A percentile compares a stretch with the other conserved stretches of the same genome.
Conservation (phyloP, 2,329 filamentous ascomycete genomes). For the Metarhizium anisopliae region DNA sequence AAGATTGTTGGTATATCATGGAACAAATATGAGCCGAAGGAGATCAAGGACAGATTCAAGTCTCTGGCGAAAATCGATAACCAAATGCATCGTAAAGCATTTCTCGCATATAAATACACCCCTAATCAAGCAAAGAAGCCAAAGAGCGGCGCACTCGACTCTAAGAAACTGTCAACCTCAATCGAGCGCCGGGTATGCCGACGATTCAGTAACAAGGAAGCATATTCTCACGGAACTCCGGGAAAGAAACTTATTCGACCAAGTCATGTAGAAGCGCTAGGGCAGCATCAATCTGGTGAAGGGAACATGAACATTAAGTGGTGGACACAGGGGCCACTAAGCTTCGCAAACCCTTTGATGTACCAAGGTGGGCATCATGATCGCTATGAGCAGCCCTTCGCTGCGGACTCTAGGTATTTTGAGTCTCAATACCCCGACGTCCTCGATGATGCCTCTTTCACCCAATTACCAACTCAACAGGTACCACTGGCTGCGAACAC, state of each 20-base stretch:
- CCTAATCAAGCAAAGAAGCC: constrained; percentile 57
- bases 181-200: constrained; percentile 32
- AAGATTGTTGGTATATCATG: constrained; percentile 80
- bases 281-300: not conserved
- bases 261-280: not conserved
- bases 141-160: constrained; percentile 8
- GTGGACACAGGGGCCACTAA: not conserved
- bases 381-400: not conserved
- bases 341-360: not conserved
- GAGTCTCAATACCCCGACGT: not conserved
- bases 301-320: not conserved
- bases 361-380: not conserved
- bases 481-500: not conserved
- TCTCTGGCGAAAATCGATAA: constrained; percentile 72
- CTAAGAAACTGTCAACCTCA: constrained; percentile 1
- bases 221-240: not conserved
- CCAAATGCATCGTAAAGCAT: constrained; percentile 73
- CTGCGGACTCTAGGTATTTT: not conserved
- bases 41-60: constrained; percentile 67
- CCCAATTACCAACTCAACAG: not conserved
- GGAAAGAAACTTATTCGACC: not conserved
- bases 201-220: constrained; percentile 17
- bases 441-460: not conserved
- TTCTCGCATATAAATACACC: constrained; percentile 90
- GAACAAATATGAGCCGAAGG: constrained; percentile 62